Percentiles rank a stretch among this genome's conserved stretches.
Conservation (phyloP, 2,329 filamentous ascomycete genomes). For the Aureobasidium sp. region DNA sequence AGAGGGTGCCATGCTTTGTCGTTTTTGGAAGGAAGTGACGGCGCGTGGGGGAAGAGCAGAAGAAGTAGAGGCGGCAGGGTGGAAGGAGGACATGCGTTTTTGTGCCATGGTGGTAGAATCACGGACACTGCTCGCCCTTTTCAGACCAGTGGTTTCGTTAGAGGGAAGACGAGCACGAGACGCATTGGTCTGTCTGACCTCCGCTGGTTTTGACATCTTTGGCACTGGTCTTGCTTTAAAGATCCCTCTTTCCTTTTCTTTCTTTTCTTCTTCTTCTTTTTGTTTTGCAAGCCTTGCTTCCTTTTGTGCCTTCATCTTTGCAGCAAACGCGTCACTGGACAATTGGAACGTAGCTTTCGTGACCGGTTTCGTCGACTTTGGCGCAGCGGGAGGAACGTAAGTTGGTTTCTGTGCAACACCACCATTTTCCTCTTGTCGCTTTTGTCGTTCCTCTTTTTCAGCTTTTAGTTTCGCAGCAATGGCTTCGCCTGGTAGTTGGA, state of each 20-base stretch:
- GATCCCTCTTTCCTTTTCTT: slow-evolving; percentile 23
- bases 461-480: slow-evolving; percentile 47
- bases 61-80: slow-evolving; percentile 15
- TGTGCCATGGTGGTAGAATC: slow-evolving; percentile 7
- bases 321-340: slow-evolving; percentile 47
- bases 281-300: slow-evolving; percentile 22
- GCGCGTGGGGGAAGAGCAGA: not conserved
- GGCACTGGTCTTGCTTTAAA: slow-evolving; percentile 45
- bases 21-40: not conserved
- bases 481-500: slow-evolving; percentile 47
- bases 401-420: not conserved
- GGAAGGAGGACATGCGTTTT: slow-evolving; percentile 14
- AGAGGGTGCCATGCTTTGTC: slow-evolving; percentile 2
- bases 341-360: slow-evolving; percentile 38
- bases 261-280: slow-evolving; percentile 25
- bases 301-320: slow-evolving; percentile 44
- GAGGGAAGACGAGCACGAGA: slow-evolving; percentile 30
- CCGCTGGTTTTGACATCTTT: slow-evolving; percentile 18
- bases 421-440: slow-evolving; percentile 32
- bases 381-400: not conserved
- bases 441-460: slow-evolving; percentile 42
- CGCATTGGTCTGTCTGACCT: slow-evolving; percentile 39
- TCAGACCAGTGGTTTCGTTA: slow-evolving; percentile 25
- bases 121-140: slow-evolving; percentile 23
- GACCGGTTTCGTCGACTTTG: slow-evolving; percentile 18